Evolutionary conservation across 2,329 filamentous ascomycete species (phyloP).

Genomic region (Cyphellophora europaea): DNA sequence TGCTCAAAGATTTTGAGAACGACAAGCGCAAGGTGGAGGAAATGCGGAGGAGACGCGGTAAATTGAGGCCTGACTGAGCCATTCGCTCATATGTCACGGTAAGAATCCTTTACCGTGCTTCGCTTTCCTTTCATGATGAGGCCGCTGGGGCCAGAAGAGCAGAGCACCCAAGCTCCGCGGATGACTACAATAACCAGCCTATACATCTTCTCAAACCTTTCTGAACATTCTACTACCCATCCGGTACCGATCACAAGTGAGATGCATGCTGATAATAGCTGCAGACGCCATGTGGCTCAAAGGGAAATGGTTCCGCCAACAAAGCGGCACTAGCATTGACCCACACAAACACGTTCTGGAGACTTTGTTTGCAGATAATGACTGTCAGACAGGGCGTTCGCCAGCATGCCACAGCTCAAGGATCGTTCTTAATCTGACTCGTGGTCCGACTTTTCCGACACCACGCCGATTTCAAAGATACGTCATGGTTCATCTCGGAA

Average conservation of each 20-base stretch:
- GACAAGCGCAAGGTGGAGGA: conserved; percentile 62
- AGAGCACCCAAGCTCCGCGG: background rate
- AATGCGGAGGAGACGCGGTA: conserved; percentile 59
- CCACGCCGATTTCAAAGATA: background rate
- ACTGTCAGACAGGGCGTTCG: too few species aligned
- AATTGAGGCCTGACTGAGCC: too few species aligned
- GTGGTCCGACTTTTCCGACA: background rate
- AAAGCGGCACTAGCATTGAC: too few species aligned
- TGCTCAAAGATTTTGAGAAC: conserved; percentile 66
- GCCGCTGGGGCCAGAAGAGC: conserved; percentile 3
- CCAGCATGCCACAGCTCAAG: too few species aligned
- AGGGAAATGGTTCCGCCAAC: background rate
- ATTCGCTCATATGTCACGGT: too few species aligned
- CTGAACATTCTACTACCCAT: background rate
- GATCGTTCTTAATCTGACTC: too few species aligned
- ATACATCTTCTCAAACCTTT: background rate
- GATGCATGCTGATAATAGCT: background rate
- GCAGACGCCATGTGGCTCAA: background rate
- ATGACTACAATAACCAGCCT: conserved; percentile 1
- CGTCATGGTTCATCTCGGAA: background rate
- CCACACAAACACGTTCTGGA: too few species aligned
- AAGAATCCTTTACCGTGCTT: too few species aligned
- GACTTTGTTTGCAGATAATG: too few species aligned
- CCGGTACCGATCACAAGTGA: background rate
- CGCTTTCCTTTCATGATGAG: too few species aligned